Base-by-base conservation (phyloP, 2,329 filamentous ascomycete species). In the Sporothrix pallida region DNA sequence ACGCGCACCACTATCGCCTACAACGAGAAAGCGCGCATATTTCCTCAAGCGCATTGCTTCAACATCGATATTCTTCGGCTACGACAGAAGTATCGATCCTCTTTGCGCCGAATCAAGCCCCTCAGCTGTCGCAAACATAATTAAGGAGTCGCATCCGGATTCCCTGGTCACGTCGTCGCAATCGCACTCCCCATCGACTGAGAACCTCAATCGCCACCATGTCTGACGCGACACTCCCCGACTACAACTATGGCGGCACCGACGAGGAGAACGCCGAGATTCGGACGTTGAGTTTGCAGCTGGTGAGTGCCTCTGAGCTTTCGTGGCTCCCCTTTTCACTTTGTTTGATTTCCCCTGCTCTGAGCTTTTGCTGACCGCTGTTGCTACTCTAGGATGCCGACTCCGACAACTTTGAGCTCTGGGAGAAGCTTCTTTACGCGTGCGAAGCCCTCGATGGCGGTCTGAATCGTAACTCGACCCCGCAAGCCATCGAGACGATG, bases 401-500 rank as follows among this genome's bases (percentile, higher is more conserved):
- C 77, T 88, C 93, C 13, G 96, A 99, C 82, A 95, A 93, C 80
- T 98, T 97, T 79, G 95, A 98, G 78, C 88, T 89, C 75, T 99
- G 96, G 96, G 95, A 98, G 83, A 95, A 94, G 82, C 89, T 98
- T 73, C 91, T 98, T 77, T 91, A 91, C 78, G 90, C 91, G 69
- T 93, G 92, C 77, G 94, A 98, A 81, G 87, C 87, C 70, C 91
- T 97, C 76, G 96, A 99, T 80, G 95, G 95, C 75, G 96, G 95
- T 73, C 88, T 99, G 76, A 98, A 97, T 81, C 92, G 96, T 78
- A 99, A 99, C 84, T 98, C 96, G 58, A 98, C 93, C 81, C 95
- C 96, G 0, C 93, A 97, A 80, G 93, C 96, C 42, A 94, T 99
- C 78, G 91, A 94, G 23, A 91, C 94, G 12, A 92, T 94, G 73